These are phyloP conservation scores for Coniochaeta sp. DNA, from an alignment of 2,329 filamentous ascomycete species.

Conservation along the genomic window DNA sequence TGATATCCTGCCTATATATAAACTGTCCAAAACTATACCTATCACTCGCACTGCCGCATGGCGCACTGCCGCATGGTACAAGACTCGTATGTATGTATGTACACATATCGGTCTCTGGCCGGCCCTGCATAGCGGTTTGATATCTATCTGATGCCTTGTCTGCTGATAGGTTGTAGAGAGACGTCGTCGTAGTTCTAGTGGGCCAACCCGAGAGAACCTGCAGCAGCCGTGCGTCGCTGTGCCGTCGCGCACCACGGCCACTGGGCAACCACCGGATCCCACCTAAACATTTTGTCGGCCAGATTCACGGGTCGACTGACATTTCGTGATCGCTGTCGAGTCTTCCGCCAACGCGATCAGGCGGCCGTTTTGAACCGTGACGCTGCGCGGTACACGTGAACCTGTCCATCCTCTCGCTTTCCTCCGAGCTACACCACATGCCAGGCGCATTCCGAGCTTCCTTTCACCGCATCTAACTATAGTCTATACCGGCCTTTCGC, in stretches of 20 bases:
- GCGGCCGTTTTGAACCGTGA: not conserved
- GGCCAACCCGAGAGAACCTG: not conserved
- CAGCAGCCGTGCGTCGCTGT: not conserved
- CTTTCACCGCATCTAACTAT: not conserved
- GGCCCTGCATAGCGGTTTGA: not conserved
- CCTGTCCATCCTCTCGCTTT: not conserved
- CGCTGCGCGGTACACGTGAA: not conserved
- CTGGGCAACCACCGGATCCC: not conserved
- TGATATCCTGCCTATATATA: not conserved
- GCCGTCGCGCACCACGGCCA: not conserved
- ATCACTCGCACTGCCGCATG: not conserved
- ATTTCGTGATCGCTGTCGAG: conserved; percentile 1
- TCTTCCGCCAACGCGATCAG: conserved; percentile 1
- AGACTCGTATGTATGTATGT: not conserved
- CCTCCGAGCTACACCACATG: not conserved
- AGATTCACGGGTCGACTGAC: not conserved
- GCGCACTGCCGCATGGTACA: not conserved
- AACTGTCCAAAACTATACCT: too few species aligned
- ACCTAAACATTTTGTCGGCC: not conserved
- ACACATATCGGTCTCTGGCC: not conserved
- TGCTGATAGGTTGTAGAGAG: not conserved
- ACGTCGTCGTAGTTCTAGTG: not conserved
- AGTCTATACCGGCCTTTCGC: not conserved
- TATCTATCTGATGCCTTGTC: not conserved
- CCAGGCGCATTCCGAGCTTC: not conserved